Conservation (phyloP, 495 filamentous ascomycete species). For the Aeminium ludgeri region DNA sequence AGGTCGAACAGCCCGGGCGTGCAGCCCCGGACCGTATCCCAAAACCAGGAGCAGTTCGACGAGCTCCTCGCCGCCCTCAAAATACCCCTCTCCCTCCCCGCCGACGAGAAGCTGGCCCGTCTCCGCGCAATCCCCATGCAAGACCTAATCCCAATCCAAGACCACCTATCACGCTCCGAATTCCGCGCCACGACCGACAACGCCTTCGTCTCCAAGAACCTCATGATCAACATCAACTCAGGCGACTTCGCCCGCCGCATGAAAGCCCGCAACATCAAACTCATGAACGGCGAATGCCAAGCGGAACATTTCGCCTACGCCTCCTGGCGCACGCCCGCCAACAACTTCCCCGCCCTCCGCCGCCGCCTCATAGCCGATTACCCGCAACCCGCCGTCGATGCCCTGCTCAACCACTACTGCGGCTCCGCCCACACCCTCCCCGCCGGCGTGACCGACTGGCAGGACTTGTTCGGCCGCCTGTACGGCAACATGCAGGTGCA, state of each 20-base stretch:
- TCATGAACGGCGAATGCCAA: slow-evolving; percentile 39
- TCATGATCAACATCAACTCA: slow-evolving; percentile 33
- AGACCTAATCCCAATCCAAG: slow-evolving; percentile 28
- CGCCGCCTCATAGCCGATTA: slow-evolving; percentile 37
- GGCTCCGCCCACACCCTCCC: slow-evolving; percentile 20
- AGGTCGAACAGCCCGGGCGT: slow-evolving; percentile 37
- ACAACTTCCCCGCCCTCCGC: slow-evolving; percentile 22
- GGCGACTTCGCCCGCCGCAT: slow-evolving; percentile 32
- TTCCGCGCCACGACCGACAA: slow-evolving; percentile 38
- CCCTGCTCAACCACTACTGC: slow-evolving; percentile 31
- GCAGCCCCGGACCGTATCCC: slow-evolving; percentile 32
- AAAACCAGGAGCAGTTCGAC: slow-evolving; percentile 39
- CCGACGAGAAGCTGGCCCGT: slow-evolving; percentile 29
- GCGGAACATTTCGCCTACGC: slow-evolving; percentile 39
- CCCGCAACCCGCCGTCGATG: slow-evolving; percentile 28
- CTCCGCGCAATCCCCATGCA: slow-evolving; percentile 28
- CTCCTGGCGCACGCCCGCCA: slow-evolving; percentile 25
- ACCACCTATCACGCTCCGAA: slow-evolving; percentile 29
- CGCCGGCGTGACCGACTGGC: slow-evolving; percentile 28
- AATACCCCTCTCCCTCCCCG: slow-evolving; percentile 29
- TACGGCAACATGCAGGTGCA: slow-evolving; percentile 44
- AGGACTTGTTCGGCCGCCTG: slow-evolving; percentile 37
- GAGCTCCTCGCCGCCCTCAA: slow-evolving; percentile 32
- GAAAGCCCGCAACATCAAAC: slow-evolving; percentile 28
- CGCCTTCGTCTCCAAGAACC: slow-evolving; percentile 29